Evolutionary conservation across 2,329 filamentous ascomycete species (phyloP).

Genomic region (Colletotrichum sp.): DNA sequence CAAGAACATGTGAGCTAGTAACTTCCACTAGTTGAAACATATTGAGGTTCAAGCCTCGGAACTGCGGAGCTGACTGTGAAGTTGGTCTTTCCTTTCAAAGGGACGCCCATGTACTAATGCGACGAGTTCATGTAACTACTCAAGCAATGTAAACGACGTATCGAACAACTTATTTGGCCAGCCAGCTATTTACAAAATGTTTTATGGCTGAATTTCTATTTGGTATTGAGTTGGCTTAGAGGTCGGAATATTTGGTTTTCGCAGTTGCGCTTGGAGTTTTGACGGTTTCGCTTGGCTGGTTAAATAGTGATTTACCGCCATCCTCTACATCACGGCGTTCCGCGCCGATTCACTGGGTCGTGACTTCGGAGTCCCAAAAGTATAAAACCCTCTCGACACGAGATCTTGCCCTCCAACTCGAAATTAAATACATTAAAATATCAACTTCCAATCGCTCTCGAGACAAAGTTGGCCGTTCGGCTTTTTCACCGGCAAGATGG

Average conservation of each 20-base stretch:
- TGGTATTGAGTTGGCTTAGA: neutral
- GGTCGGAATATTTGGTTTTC: rapidly evolving
- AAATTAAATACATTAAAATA: neutral
- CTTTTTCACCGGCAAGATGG: neutral
- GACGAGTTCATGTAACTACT: neutral
- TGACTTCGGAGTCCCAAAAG: neutral
- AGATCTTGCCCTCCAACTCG: rapidly evolving
- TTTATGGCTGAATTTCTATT: neutral
- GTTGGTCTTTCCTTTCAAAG: neutral
- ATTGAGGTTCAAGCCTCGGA: neutral
- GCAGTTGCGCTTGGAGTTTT: neutral
- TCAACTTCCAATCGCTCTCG: rapidly evolving
- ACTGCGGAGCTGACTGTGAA: neutral
- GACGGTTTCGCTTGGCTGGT: neutral
- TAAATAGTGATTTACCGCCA: neutral
- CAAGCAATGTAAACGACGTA: neutral
- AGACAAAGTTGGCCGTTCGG: neutral
- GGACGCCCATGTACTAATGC: rapidly evolving
- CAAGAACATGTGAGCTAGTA: rapidly evolving
- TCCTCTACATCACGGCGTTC: neutral
- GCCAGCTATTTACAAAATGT: neutral
- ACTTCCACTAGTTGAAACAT: neutral
- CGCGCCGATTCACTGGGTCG: neutral
- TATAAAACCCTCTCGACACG: neutral
- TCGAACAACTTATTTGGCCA: neutral